These are phyloP conservation scores for Mortierella sp. DNA, from an alignment of 371 early-diverging fungal genomes.

Conservation along the genomic window DNA sequence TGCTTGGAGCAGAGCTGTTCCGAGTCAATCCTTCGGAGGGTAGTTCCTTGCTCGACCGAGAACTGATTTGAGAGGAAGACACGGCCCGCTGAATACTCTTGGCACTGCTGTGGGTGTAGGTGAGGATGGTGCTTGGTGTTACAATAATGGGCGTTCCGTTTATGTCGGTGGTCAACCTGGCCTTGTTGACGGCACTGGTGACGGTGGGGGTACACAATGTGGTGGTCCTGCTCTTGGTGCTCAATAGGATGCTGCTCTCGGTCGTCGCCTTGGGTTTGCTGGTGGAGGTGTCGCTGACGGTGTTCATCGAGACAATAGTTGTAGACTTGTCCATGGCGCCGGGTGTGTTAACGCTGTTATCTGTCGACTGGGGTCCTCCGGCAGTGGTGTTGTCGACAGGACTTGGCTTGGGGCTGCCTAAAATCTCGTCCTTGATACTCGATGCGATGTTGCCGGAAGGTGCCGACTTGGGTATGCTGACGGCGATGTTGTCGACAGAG, in stretches of 20 bases:
- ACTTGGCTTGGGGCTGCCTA: too few species aligned
- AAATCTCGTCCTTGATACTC: too few species aligned
- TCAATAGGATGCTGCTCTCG: not conserved
- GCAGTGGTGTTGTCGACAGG: too few species aligned
- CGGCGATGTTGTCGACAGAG: too few species aligned
- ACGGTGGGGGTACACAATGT: not conserved
- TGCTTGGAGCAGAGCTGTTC: not conserved
- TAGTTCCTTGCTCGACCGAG: not conserved
- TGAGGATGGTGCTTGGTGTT: not conserved
- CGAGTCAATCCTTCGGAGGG: not conserved
- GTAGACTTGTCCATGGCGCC: too few species aligned
- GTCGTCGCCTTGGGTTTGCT: not conserved
- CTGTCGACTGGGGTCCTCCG: too few species aligned
- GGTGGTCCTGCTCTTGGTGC: not conserved
- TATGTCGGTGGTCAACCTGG: not conserved
- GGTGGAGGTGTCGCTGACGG: not conserved
- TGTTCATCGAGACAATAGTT: not conserved
- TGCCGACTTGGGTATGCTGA: too few species aligned
- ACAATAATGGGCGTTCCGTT: not conserved
- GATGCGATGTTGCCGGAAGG: too few species aligned
- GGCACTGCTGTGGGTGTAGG: not conserved
- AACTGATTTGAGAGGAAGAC: not conserved
- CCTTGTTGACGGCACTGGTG: not conserved
- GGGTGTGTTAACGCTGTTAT: too few species aligned
- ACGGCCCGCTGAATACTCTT: not conserved